Base-by-base conservation (phyloP, 2,329 filamentous ascomycete genomes). In the Fusarium domesticum region DNA sequence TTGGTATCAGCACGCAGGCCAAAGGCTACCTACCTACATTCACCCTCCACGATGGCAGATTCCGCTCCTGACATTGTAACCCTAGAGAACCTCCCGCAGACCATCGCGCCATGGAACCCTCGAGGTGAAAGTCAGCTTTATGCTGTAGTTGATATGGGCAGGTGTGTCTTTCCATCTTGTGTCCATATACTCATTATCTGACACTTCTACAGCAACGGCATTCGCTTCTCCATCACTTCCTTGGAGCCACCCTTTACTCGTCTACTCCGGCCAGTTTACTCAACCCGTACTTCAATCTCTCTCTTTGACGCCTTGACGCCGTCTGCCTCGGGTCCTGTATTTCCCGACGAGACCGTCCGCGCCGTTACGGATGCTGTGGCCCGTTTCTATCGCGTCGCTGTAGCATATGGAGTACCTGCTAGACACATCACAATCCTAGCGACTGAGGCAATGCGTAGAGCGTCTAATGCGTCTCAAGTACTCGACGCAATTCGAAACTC, bases 221-320 rank as follows among this genome's bases (percentile, higher is more conserved):
- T 96, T 59, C 88, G 91, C 43, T 95, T 95, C 73, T 92, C 89
- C 35, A 89, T 96, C 59, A 88, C 89, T 7, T 83, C 89, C 54
- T 76, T 95, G n/a, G 78, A 83, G 4, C 83, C 85, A 17, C 80
- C 82, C 4, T 80, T 74, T 31, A 76, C 86, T 18, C 85, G 90
- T 18, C 80, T 90, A 18, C 76, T 96, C 33, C 83, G 78, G 15
- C 91, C 86, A 18, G 59, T 96, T 43, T 95, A 89, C 67, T 81
- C 86, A 57, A 82, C 89, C 57, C 84, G 91, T 6, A 85, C 83
- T 8, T 79, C 77, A 17, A 93, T 96, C 45, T 96, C 90, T 2
- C 77, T 96, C 10, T 95, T 93, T 68, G 89, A 96, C 61, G 89
- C 89, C 1, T 69, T 84, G 67, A 88, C 72, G 74, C 73, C 70